Percentiles rank a stretch among this genome's conserved stretches.
Conservation (phyloP, 306 rosid species). For the Pyrus pyrifolia region DNA sequence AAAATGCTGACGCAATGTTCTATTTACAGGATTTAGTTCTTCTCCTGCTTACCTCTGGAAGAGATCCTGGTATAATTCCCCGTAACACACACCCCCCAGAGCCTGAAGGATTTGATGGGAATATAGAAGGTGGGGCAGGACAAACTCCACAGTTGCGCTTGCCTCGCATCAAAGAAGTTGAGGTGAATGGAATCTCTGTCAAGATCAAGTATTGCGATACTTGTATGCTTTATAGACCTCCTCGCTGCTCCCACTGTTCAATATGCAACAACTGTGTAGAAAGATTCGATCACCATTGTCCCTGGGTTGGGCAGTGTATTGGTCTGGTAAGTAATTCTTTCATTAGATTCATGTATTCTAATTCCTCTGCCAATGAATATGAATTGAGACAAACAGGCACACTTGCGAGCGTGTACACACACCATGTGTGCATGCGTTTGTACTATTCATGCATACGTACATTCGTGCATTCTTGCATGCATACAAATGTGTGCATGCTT, state of each 20-base stretch:
- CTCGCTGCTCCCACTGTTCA: constrained; percentile 98
- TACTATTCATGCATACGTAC: background rate
- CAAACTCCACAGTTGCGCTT: constrained; percentile 90
- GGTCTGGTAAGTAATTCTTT: constrained; percentile 68
- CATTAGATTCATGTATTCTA: background rate
- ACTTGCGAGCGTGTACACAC: background rate
- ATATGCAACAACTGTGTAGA: constrained; percentile 97
- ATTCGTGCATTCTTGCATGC: background rate
- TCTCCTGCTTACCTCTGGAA: constrained; percentile 82
- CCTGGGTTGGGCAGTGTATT: constrained; percentile 99
- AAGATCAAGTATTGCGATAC: constrained; percentile 95
- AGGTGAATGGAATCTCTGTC: constrained; percentile 65
- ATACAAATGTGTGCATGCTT: too few relatives aligned
- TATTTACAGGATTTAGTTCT: constrained; percentile 65
- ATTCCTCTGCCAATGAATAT: background rate
- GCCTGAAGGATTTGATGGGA: constrained; percentile 76
- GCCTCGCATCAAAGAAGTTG: constrained; percentile 87
- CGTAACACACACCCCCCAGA: constrained; percentile 96
- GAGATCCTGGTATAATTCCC: constrained; percentile 99
- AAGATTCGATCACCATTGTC: constrained; percentile 96
- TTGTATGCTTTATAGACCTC: constrained; percentile 98
- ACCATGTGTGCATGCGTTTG: background rate
- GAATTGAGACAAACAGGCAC: background rate
- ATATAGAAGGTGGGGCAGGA: constrained; percentile 60
- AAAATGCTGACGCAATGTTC: background rate